Conservation (phyloP, 345 rosid genomes). For the Salix dunnii region DNA sequence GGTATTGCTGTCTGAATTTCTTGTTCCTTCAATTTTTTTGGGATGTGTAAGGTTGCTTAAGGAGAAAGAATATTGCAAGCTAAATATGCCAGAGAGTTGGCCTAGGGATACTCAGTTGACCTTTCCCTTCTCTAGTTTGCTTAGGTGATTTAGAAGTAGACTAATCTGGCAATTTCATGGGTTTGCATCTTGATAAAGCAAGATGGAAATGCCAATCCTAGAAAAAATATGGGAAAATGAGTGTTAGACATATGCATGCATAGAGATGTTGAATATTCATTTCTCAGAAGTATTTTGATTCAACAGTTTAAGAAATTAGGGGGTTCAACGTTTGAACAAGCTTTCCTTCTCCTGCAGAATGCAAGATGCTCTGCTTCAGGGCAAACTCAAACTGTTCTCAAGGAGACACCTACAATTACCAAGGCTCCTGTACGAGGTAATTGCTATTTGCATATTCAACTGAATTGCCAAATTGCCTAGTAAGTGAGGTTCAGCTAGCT, state of each 20-base stretch:
- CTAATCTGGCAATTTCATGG: neutral
- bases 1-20: neutral
- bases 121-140: neutral
- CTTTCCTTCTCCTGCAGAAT: slow-evolving; percentile 38
- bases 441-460: neutral
- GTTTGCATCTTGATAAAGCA: too few species aligned
- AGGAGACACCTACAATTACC: slow-evolving; percentile 76
- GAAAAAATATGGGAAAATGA: neutral
- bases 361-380: slow-evolving; percentile 65
- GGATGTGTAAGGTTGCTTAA: neutral
- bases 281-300: neutral
- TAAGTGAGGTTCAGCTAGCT: neutral
- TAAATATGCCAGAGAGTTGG: neutral
- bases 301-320: too few species aligned
- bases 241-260: neutral
- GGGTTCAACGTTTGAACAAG: neutral
- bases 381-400: slow-evolving; percentile 77
- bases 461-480: neutral
- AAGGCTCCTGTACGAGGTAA: slow-evolving; percentile 85
- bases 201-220: neutral
- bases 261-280: neutral
- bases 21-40: neutral
- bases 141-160: neutral
- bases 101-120: neutral
- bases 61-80: neutral